These are phyloP conservation scores for Suillus variegatus DNA, from an alignment of 768 basidiomycete species.

Conservation along the genomic window DNA sequence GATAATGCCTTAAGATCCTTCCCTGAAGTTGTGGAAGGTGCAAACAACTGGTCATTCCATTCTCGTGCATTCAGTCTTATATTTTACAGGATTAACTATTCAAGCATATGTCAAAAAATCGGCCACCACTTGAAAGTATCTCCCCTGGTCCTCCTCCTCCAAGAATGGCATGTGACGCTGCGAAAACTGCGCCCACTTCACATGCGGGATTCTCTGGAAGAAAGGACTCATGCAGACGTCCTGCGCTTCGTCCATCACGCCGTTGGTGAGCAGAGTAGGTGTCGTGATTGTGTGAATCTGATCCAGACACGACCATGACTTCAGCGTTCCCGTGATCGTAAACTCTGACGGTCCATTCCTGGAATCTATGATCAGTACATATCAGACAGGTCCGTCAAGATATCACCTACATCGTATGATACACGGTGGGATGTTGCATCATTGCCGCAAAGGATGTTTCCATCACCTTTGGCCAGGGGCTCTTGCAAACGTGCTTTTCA, in stretches of 20 bases:
- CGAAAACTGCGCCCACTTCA: constrained; percentile 30
- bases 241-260: constrained; percentile 32
- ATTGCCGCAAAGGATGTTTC: constrained; percentile 17
- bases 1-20: neutral
- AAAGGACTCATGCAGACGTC: constrained; percentile 32
- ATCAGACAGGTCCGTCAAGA: constrained; percentile 5
- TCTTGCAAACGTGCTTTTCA: constrained; percentile 29
- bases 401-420: constrained; percentile 18
- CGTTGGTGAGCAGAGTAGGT: constrained; percentile 38
- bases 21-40: neutral
- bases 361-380: neutral
- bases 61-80: neutral
- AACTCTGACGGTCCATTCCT: constrained; percentile 29
- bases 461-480: constrained; percentile 31
- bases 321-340: constrained; percentile 37
- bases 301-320: constrained; percentile 44
- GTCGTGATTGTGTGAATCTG: constrained; percentile 36
- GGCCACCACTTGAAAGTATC: constrained; percentile 38
- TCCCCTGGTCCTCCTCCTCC: constrained; percentile 39
- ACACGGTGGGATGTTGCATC: constrained; percentile 18
- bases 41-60: neutral
- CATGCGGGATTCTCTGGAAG: constrained; percentile 25
- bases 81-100: neutral
- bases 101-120: constrained; percentile 30
- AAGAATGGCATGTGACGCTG: constrained; percentile 41